Conservation (phyloP, 2,329 filamentous ascomycete genomes). For the Epicoccum sorghinum region DNA sequence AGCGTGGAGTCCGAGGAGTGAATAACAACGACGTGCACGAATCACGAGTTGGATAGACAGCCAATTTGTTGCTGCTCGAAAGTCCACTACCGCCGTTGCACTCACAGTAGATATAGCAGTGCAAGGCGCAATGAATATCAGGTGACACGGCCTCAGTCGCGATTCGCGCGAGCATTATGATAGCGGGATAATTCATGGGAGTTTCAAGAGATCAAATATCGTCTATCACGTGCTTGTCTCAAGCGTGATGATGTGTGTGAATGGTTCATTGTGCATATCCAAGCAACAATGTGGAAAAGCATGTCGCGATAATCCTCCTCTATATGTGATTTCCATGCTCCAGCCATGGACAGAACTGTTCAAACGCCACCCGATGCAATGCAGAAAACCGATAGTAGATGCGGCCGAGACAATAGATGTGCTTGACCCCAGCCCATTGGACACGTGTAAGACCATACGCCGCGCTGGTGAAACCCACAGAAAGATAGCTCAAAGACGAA, state of each 20-base stretch:
- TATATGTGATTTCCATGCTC: too few species aligned
- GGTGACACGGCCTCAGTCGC: conserved; percentile 4
- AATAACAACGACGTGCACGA: neutral
- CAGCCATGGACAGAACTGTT: too few species aligned
- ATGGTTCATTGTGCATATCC: too few species aligned
- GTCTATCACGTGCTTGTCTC: too few species aligned
- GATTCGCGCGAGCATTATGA: conserved; percentile 9
- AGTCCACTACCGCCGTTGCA: neutral
- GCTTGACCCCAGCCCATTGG: conserved; percentile 3
- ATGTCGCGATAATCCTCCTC: too few species aligned
- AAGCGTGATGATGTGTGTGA: too few species aligned
- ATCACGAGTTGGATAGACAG: conserved; percentile 9
- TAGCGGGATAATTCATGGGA: conserved; percentile 13
- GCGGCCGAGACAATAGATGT: conserved; percentile 1
- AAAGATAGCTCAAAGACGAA: neutral
- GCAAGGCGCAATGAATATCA: conserved; percentile 1
- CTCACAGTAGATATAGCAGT: conserved; percentile 11
- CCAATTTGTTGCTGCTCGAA: conserved; percentile 1
- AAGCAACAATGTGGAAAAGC: too few species aligned
- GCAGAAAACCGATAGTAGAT: conserved; percentile 11
- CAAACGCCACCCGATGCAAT: conserved; percentile 31
- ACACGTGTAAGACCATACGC: conserved; percentile 25
- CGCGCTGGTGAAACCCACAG: conserved; percentile 27
- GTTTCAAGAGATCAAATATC: conserved; percentile 5
- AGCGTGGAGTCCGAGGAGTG: neutral